Evolutionary conservation across 768 basidiomycete genomes (phyloP).

Genomic region (Kwoniella shandongensis): DNA sequence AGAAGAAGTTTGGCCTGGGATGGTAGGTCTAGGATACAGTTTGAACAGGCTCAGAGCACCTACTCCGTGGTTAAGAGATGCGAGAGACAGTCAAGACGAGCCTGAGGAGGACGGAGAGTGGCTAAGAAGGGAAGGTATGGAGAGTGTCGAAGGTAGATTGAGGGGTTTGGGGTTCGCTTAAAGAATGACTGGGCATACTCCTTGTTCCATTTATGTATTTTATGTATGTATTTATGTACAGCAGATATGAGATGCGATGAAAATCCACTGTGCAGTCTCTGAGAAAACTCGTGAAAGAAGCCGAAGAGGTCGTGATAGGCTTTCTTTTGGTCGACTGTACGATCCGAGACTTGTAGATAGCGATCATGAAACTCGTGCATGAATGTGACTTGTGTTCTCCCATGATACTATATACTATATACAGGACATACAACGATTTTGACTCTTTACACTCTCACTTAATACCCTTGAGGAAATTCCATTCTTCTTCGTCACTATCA

Average conservation of each 20-base stretch:
- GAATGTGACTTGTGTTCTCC: too few species aligned
- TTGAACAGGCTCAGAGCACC: slow-evolving; percentile 23
- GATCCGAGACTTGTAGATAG: too few species aligned
- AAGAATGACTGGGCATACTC: neutral
- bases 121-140: slow-evolving; percentile 14
- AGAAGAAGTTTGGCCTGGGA: slow-evolving; percentile 4
- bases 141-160: slow-evolving; percentile 3
- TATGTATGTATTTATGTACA: too few species aligned
- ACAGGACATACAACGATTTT: too few species aligned
- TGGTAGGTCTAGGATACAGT: slow-evolving; percentile 22
- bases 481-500: slow-evolving; percentile 17
- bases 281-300: too few species aligned
- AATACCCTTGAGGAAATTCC: slow-evolving; percentile 21
- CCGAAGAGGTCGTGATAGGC: neutral
- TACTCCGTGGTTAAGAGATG: slow-evolving; percentile 20
- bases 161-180: slow-evolving; percentile 11
- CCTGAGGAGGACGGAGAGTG: slow-evolving; percentile 25
- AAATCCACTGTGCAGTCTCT: too few species aligned
- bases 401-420: too few species aligned
- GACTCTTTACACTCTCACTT: neutral
- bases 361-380: too few species aligned
- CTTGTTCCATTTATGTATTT: neutral
- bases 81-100: neutral
- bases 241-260: too few species aligned
- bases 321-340: too few species aligned